Base-by-base conservation (phyloP, 768 basidiomycete genomes). In the Cantharellus cinnabarinus region DNA sequence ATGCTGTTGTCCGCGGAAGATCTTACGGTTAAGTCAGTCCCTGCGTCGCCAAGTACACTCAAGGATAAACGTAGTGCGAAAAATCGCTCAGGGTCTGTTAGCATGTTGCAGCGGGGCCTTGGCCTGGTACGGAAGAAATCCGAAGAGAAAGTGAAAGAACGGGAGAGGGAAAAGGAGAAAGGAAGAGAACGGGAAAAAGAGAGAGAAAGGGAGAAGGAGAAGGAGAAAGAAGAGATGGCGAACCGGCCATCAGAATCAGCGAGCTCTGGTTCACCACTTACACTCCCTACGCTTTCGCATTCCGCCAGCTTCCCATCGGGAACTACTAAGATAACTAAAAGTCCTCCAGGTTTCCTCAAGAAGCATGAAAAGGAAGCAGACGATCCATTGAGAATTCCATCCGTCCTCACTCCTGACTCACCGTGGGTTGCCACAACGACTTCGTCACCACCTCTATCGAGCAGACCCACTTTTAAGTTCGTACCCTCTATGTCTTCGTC, bases 61-160 rank as follows among this genome's bases (percentile, higher is more conserved):
- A 81, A 75, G 65, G 79, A 79, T 57, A 77, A 75, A 20, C 75
- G 81, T 54, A 71, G 74, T 57, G 72, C 71, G 2, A 91, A 93
- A 68, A 73, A 70, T 35, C 76, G 93, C 14, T 81, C 89, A 2
- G 86, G 89, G 3, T 94, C 91, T 60, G 87, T 98, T 57, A 91
- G 84, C 65, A 95, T 98, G 68, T 87, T 98, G 78, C 93, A 97
- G 65, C 80, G 91, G 35, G 91, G 89, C 0, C 64, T 83, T 7
- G 85, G 88, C 2, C 70, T 93, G 5, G 85, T 89, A 53, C 72
- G 83, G 61, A 89, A 90, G 71, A 89, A 85, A 70, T 85, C 83
- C 3, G 71, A 78, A 0, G 89, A 90, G 67, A 82, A 73, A 3
- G 79, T 89, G 48, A 63, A 62, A 52, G 79, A 81, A 52, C 76